A percentile compares a stretch with the other conserved stretches of the same genome.
Evolutionary conservation across 108 stramenopile species (phyloP).

Genomic region (Aurantiochytrium sp.): DNA sequence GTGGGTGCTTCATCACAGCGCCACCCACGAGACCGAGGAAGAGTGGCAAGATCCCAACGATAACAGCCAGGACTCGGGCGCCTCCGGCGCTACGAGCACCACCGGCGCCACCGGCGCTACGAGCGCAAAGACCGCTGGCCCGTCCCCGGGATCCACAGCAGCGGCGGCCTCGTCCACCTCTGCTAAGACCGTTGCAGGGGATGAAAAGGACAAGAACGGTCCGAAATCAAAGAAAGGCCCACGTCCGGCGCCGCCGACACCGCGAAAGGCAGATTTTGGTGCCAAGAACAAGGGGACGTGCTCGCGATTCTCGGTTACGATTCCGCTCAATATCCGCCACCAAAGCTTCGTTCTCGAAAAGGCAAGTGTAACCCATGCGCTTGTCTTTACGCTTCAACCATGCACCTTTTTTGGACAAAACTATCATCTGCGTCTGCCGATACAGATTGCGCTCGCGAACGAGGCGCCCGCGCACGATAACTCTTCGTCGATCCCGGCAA

Average conservation of each 20-base stretch:
- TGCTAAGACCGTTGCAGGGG: no score
- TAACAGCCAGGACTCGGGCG: not conserved
- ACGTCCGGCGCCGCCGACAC: not conserved
- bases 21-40: not conserved
- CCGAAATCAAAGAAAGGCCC: no score
- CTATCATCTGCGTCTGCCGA: not conserved
- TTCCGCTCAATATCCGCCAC: not conserved
- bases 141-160: no score
- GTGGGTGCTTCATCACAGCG: not conserved
- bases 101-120: not conserved
- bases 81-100: no score
- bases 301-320: not conserved
- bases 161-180: no score
- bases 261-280: not conserved
- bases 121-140: no score
- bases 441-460: not conserved
- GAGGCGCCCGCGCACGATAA: not conserved
- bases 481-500: not conserved
- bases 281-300: not conserved
- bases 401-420: not conserved
- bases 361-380: not conserved
- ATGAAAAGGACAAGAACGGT: no score
- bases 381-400: not conserved
- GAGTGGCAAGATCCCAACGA: not conserved
- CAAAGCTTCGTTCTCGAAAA: not conserved